Evolutionary conservation across 192 early-diverging fungal species (phyloP).

Genomic region (Coemansia sp.): DNA sequence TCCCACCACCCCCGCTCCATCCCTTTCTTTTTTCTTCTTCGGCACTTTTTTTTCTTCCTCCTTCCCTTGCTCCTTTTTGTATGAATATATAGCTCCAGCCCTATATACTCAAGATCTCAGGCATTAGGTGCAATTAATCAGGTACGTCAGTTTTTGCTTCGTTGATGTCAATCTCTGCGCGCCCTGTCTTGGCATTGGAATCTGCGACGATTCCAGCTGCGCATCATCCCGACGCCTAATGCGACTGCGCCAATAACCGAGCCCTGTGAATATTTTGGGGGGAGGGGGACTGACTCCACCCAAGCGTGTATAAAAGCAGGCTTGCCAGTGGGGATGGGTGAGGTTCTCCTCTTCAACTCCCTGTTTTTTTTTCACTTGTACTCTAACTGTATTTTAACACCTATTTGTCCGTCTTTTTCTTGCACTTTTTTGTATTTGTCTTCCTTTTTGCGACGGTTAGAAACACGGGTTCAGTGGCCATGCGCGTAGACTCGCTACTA

Average conservation of each 20-base stretch:
- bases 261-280: not conserved
- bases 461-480: not conserved
- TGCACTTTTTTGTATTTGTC: not conserved
- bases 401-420: not conserved
- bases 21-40: not conserved
- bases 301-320: not conserved
- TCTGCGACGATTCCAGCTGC: not conserved
- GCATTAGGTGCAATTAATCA: not conserved
- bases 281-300: not conserved
- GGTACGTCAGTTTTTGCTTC: not conserved
- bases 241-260: not conserved
- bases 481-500: constrained; percentile 17
- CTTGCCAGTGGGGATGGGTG: not conserved
- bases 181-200: not conserved
- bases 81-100: constrained; percentile 4
- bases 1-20: not conserved
- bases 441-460: not conserved
- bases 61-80: not conserved
- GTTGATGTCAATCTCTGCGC: not conserved
- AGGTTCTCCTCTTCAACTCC: not conserved
- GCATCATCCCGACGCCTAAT: not conserved
- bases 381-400: not conserved
- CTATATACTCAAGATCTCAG: not conserved
- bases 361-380: not conserved
- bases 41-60: not conserved